Percentiles rank a stretch among this genome's conserved stretches.
Conservation (phyloP, 805 yeast species). For the Lipomyces yamanashiensis region DNA sequence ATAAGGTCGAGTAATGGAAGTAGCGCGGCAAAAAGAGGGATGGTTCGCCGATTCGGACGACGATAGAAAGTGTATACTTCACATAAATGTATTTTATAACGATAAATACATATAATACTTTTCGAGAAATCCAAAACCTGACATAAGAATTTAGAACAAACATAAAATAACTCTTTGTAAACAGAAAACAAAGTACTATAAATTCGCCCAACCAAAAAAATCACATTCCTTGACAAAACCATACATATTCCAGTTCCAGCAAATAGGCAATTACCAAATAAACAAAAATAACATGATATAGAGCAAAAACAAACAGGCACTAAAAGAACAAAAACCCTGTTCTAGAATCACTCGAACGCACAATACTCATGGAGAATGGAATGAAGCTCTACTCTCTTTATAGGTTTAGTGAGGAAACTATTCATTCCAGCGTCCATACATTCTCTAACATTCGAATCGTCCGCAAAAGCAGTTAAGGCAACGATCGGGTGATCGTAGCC, state of each 20-base stretch:
- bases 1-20: constrained; percentile 6
- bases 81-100: too few relatives aligned
- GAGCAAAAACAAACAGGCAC: too few relatives aligned
- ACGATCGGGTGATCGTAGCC: constrained; percentile 76
- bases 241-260: too few relatives aligned
- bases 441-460: constrained; percentile 82
- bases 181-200: too few relatives aligned
- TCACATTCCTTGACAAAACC: too few relatives aligned
- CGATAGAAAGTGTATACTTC: constrained; percentile 11
- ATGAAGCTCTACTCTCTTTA: constrained; percentile 69
- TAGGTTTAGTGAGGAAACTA: constrained; percentile 88
- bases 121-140: not conserved
- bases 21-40: not conserved
- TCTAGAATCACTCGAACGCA: not conserved
- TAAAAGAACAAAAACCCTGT: too few relatives aligned
- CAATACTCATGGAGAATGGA: constrained; percentile 25
- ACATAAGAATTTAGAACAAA: too few relatives aligned
- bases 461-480: constrained; percentile 95
- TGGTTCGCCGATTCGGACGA: constrained; percentile 2
- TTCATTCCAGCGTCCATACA: constrained; percentile 91
- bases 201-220: too few relatives aligned
- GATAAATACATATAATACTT: too few relatives aligned
- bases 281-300: too few relatives aligned
- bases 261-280: too few relatives aligned
- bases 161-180: too few relatives aligned